Evolutionary conservation across 2,329 filamentous ascomycete genomes (phyloP).

Genomic region (Verticillium nonalfalfae): DNA sequence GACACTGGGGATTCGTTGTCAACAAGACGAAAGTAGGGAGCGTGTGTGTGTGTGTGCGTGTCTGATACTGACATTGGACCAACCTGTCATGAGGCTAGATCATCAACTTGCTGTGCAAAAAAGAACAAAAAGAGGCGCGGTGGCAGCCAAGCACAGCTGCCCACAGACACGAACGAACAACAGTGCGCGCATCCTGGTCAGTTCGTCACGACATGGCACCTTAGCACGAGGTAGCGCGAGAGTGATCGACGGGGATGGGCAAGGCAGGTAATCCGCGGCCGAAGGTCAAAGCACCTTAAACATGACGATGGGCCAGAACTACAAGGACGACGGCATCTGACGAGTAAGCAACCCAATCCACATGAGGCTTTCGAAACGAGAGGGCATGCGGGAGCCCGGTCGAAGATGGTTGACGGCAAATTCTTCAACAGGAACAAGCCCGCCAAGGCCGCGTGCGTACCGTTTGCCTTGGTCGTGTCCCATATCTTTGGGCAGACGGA

Average conservation of each 20-base stretch:
- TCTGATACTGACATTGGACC: not conserved
- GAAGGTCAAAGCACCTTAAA: not conserved
- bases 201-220: not conserved
- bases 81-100: not conserved
- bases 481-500: not conserved
- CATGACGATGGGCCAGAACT: not conserved
- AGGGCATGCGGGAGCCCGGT: not conserved
- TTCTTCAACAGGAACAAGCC: not conserved
- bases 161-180: not conserved
- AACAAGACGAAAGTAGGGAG: not conserved
- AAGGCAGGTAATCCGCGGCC: not conserved
- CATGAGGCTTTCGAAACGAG: not conserved
- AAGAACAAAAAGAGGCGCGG: not conserved
- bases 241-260: not conserved
- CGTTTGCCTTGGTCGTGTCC: not conserved
- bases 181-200: not conserved
- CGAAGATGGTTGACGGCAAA: not conserved
- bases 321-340: not conserved
- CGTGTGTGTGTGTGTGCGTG: no score
- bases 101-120: not conserved
- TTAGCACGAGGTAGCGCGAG: not conserved
- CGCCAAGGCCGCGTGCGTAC: not conserved
- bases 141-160: not conserved
- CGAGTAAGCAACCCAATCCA: not conserved
- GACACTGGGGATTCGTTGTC: not conserved